A percentile compares a stretch with the other conserved stretches of the same genome.
phyloP scores from a whole-genome alignment of 2,329 filamentous ascomycete species.

The Ophiocordyceps polyrhachis-furcata region DNA sequence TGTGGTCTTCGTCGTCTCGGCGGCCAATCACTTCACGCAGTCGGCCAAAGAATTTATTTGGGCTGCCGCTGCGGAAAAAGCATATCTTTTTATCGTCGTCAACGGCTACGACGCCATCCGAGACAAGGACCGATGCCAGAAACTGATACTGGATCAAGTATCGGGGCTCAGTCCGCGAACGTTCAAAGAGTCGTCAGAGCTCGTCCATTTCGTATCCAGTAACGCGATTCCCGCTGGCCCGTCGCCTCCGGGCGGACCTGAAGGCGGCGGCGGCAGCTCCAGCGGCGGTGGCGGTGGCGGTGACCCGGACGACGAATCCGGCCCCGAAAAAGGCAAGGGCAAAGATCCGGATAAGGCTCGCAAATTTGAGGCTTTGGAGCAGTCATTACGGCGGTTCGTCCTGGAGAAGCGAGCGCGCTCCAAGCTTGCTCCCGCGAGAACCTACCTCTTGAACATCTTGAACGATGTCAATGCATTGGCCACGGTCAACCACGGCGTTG shows the following conservation, averaged over 20 bases:
- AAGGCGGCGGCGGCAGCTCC: slow-evolving; percentile 33
- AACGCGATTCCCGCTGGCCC: slow-evolving; percentile 71
- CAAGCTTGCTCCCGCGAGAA: slow-evolving; percentile 88
- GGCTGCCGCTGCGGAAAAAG: slow-evolving; percentile 89
- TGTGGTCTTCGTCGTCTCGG: slow-evolving; percentile 94
- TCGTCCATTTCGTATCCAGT: slow-evolving; percentile 96
- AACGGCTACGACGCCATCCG: slow-evolving; percentile 92
- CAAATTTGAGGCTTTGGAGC: slow-evolving; percentile 80
- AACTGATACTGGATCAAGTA: slow-evolving; percentile 85
- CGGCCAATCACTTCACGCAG: slow-evolving; percentile 92
- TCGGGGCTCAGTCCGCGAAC: slow-evolving; percentile 75
- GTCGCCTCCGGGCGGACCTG: slow-evolving; percentile 33
- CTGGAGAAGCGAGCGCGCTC: slow-evolving; percentile 89
- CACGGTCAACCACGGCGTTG: slow-evolving; percentile 72
- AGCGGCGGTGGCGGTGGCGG: slow-evolving; percentile 37
- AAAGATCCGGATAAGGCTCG: slow-evolving; percentile 76
- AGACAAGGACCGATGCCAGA: slow-evolving; percentile 78
- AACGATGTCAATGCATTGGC: slow-evolving; percentile 73
- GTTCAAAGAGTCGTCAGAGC: slow-evolving; percentile 75
- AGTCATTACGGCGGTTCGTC: slow-evolving; percentile 78
- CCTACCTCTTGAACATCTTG: slow-evolving; percentile 84
- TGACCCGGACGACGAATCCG: slow-evolving; percentile 28
- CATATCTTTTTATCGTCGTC: slow-evolving; percentile 97
- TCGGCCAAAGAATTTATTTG: slow-evolving; percentile 97
- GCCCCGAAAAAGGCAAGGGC: slow-evolving; percentile 41